Conservation (phyloP, 805 yeast genomes). For the Saturnispora halmiae region DNA sequence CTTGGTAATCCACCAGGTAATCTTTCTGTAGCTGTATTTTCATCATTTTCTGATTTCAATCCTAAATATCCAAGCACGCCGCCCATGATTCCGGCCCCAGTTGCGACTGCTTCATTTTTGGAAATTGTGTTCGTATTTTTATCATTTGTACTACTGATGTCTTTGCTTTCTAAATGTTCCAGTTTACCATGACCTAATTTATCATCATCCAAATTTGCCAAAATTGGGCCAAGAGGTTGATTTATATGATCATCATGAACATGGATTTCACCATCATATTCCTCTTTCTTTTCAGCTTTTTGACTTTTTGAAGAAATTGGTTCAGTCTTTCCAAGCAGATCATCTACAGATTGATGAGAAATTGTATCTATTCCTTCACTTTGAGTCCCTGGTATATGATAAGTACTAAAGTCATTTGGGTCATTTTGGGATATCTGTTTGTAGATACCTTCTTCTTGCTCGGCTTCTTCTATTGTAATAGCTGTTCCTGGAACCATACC, state of each 20-base stretch:
- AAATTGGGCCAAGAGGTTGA: slow-evolving; percentile 7
- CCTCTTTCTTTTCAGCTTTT: not conserved
- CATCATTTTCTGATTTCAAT: not conserved
- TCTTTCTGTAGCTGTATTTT: not conserved
- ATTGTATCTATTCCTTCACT: slow-evolving; percentile 1
- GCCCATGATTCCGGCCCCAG: not conserved
- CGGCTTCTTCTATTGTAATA: slow-evolving; percentile 2
- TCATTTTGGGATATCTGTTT: not conserved
- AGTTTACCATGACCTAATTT: not conserved
- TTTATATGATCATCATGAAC: slow-evolving; percentile 1
- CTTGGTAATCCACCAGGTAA: slow-evolving; percentile 4
- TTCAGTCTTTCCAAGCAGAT: too few relatives aligned
- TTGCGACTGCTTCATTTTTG: not conserved
- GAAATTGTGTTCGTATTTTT: not conserved
- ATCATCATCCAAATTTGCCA: not conserved
- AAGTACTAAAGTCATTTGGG: not conserved
- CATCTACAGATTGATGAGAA: not conserved
- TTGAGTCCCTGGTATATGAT: slow-evolving; percentile 8
- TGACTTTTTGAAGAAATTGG: too few relatives aligned
- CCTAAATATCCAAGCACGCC: slow-evolving; percentile 12
- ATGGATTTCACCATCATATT: not conserved
- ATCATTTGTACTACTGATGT: not conserved
- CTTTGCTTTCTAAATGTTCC: slow-evolving; percentile 3
- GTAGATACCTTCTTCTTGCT: not conserved
- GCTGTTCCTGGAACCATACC: slow-evolving; percentile 5